Conservation (phyloP, 768 basidiomycete species). For the Mycena olivaceomarginata region DNA sequence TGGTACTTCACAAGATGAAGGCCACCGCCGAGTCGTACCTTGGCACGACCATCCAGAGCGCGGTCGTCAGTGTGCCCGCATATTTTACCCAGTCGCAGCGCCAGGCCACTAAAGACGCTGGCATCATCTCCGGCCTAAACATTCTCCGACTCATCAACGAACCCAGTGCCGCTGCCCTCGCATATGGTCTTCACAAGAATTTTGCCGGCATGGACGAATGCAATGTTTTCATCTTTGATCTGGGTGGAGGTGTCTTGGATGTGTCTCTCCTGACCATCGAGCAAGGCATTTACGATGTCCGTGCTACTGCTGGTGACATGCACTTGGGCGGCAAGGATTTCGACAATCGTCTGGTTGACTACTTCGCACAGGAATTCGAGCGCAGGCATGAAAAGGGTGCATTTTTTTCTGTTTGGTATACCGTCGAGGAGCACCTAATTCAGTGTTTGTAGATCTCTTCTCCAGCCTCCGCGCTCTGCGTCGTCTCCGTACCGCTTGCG, state of each 20-base stretch:
- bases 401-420: neutral
- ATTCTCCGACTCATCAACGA: constrained; percentile 89
- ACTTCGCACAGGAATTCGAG: constrained; percentile 27
- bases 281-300: constrained; percentile 81
- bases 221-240: constrained; percentile 4
- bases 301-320: constrained; percentile 81
- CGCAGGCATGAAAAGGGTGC: constrained; percentile 22
- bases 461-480: constrained; percentile 78
- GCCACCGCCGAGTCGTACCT: constrained; percentile 31
- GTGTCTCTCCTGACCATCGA: constrained; percentile 81
- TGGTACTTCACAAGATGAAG: constrained; percentile 31
- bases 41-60: constrained; percentile 8
- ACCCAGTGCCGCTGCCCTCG: constrained; percentile 89
- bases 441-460: constrained; percentile 64
- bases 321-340: constrained; percentile 31
- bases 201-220: neutral
- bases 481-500: constrained; percentile 57
- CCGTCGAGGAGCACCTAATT: constrained; percentile 55
- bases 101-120: constrained; percentile 65
- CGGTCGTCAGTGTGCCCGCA: constrained; percentile 9
- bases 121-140: constrained; percentile 66
- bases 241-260: constrained; percentile 72
- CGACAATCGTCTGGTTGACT: constrained; percentile 2
- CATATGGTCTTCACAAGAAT: constrained; percentile 86
- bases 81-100: constrained; percentile 14